These are phyloP conservation scores for Lactarius pseudohatsudake DNA, from an alignment of 768 basidiomycete species.

Conservation along the genomic window DNA sequence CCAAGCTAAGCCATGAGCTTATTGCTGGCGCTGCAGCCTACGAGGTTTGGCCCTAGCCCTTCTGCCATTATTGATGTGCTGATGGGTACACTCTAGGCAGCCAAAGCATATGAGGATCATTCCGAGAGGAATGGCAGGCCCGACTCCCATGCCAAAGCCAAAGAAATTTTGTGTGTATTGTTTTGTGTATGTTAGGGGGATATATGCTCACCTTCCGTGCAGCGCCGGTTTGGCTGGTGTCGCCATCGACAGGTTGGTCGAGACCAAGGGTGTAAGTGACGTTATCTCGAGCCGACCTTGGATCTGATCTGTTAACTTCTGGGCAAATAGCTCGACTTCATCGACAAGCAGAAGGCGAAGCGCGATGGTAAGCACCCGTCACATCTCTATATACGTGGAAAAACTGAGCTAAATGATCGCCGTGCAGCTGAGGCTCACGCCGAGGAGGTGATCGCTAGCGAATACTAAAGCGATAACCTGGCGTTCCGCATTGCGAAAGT, in stretches of 20 bases:
- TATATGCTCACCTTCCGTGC: constrained; percentile 5
- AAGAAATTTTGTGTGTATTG: constrained; percentile 48
- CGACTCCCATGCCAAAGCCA: constrained; percentile 51
- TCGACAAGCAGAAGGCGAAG: constrained; percentile 48
- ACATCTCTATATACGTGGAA: neutral
- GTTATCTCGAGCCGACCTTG: neutral
- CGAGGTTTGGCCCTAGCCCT: constrained; percentile 42
- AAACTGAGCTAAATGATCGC: neutral
- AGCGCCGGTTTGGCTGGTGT: constrained; percentile 58
- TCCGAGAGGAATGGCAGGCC: constrained; percentile 48
- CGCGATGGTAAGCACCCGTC: constrained; percentile 33
- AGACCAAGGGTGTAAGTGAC: constrained; percentile 55
- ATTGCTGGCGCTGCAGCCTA: constrained; percentile 66
- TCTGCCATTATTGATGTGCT: neutral
- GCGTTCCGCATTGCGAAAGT: neutral
- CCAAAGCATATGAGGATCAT: constrained; percentile 64
- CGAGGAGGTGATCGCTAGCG: too few relatives aligned
- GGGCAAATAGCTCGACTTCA: constrained; percentile 41
- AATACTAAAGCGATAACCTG: constrained; percentile 5
- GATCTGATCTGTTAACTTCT: constrained; percentile 1
- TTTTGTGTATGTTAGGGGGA: constrained; percentile 10
- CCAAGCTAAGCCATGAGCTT: constrained; percentile 61
- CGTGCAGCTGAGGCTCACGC: too few relatives aligned
- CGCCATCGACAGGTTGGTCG: constrained; percentile 52
- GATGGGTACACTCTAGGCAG: constrained; percentile 44